Conservation (phyloP, 2,329 filamentous ascomycete genomes). For the Lasiodiplodia hormozganensis region DNA sequence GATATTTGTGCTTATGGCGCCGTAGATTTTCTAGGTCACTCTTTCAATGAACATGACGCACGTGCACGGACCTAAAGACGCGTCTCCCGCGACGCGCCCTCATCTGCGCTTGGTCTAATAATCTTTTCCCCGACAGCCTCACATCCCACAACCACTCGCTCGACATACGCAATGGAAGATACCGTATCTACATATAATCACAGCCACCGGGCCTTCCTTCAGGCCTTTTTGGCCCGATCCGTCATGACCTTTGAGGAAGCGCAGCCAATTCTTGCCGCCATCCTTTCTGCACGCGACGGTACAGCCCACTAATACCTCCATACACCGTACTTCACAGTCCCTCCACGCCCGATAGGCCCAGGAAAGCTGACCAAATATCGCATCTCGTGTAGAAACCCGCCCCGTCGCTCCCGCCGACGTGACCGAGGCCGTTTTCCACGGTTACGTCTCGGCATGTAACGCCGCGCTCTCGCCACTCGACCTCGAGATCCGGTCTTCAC, state of each 20-base stretch:
- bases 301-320: conserved; percentile 21
- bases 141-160: not conserved
- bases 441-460: conserved; percentile 74
- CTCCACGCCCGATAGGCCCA: not conserved
- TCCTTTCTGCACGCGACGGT: conserved; percentile 67
- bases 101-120: not conserved
- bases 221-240: conserved; percentile 82
- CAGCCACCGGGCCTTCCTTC: conserved; percentile 85
- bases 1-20: too few species aligned
- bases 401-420: conserved; percentile 67
- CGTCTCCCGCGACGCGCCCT: not conserved
- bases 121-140: not conserved
- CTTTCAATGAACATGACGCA: not conserved
- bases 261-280: conserved; percentile 75
- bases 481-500: conserved; percentile 79
- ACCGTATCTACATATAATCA: conserved; percentile 58
- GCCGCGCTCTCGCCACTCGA: conserved; percentile 79
- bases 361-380: not conserved
- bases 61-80: not conserved
- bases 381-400: conserved; percentile 33
- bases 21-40: too few species aligned
- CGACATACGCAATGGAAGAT: conserved; percentile 12
- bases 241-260: conserved; percentile 78
- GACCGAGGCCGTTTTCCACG: conserved; percentile 69
- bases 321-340: not conserved